Evolutionary conservation across 768 basidiomycete genomes (phyloP).

Genomic region (Tricholomella constricta): DNA sequence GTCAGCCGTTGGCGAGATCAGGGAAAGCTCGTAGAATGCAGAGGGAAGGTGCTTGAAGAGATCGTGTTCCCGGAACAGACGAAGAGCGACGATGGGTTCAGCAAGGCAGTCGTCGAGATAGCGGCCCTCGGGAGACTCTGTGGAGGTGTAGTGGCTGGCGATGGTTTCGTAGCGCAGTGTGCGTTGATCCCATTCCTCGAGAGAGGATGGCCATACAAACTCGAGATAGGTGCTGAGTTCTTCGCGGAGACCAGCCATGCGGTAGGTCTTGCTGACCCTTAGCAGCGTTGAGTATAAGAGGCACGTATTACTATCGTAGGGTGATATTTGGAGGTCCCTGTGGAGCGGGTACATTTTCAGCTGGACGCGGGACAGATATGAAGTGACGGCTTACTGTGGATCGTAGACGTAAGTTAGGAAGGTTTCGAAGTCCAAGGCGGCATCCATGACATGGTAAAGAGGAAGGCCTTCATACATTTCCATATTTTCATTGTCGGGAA

Average conservation of each 20-base stretch:
- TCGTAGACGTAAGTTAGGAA: neutral
- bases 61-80: neutral
- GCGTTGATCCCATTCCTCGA: neutral
- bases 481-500: neutral
- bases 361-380: no score
- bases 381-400: neutral
- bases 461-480: neutral
- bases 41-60: slow-evolving; percentile 6
- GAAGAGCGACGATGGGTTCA: slow-evolving; percentile 1
- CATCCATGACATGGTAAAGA: neutral
- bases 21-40: slow-evolving; percentile 7
- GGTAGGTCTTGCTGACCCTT: neutral
- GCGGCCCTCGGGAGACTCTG: slow-evolving; percentile 2
- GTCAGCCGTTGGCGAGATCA: neutral
- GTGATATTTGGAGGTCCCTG: neutral
- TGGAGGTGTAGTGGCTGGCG: neutral
- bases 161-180: neutral
- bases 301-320: neutral
- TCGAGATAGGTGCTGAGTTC: neutral
- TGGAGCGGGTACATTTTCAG: no score
- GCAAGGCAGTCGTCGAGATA: slow-evolving; percentile 2
- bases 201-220: neutral
- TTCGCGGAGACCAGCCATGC: neutral
- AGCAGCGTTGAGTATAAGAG: neutral
- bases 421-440: neutral